Conservation (phyloP, 164 flowering plant species). For the Santalum album region DNA sequence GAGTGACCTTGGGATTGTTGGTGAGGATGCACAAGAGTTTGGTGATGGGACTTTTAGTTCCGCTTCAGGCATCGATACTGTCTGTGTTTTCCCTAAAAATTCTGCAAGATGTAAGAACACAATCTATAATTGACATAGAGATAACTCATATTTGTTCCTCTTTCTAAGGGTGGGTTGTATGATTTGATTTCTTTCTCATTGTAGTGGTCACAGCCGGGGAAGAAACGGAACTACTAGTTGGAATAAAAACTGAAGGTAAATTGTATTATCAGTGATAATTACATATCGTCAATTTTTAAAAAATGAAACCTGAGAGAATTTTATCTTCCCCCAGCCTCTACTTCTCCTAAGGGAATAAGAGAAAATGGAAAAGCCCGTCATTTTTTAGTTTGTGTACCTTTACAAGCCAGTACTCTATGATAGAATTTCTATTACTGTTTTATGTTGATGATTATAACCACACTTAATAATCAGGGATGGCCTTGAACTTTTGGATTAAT, state of each 20-base stretch:
- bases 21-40: constrained; percentile 61
- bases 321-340: no score
- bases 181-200: constrained; percentile 5
- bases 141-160: neutral
- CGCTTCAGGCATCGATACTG: constrained; percentile 80
- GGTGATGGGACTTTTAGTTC: constrained; percentile 45
- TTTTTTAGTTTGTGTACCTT: neutral
- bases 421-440: neutral
- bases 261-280: no score
- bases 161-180: no score
- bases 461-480: no score
- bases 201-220: constrained; percentile 83
- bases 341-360: no score
- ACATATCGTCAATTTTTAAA: no score
- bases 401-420: neutral
- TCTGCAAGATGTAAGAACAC: constrained; percentile 44
- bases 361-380: no score
- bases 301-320: no score
- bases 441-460: no score
- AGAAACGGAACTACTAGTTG: constrained; percentile 78
- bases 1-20: constrained; percentile 62
- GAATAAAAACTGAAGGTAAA: constrained; percentile 79
- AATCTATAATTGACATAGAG: no score
- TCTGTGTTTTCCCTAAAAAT: constrained; percentile 79
- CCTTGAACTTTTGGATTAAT: constrained; percentile 7